Evolutionary conservation across 352 stramenopile genomes (phyloP).

Genomic region (Phytophthora agathidicida): DNA sequence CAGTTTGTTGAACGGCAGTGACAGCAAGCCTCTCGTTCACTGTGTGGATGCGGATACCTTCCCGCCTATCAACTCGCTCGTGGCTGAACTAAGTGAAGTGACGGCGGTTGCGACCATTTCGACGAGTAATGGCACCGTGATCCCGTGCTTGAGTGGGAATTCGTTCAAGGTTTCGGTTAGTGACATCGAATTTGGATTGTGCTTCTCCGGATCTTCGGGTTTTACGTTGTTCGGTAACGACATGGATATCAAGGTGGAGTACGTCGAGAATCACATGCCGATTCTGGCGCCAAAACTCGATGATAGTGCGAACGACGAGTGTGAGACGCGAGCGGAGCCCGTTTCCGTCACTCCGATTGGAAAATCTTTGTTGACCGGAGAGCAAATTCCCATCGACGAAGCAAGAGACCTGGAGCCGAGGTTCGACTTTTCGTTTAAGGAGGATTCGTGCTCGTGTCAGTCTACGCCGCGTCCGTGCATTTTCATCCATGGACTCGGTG

Average conservation of each 20-base stretch:
- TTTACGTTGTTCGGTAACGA: constrained; percentile 37
- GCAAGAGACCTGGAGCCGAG: constrained; percentile 9
- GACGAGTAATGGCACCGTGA: constrained; percentile 10
- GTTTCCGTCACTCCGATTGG: constrained; percentile 19
- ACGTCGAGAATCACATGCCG: constrained; percentile 5
- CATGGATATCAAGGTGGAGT: constrained; percentile 39
- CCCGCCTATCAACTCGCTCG: constrained; percentile 33
- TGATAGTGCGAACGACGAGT: constrained; percentile 1
- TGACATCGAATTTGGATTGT: constrained; percentile 45
- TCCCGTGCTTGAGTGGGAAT: constrained; percentile 30
- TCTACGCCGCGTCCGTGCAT: constrained; percentile 25
- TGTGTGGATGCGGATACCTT: constrained; percentile 25
- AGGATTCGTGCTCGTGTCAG: constrained; percentile 15
- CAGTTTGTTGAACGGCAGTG: constrained; percentile 2
- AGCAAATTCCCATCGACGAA: background rate
- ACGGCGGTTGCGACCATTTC: constrained; percentile 14
- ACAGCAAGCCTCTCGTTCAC: background rate
- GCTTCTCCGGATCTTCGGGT: constrained; percentile 24
- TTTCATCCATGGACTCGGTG: constrained; percentile 48
- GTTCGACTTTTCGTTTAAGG: constrained; percentile 13
- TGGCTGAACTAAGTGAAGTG: constrained; percentile 19
- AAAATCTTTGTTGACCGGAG: constrained; percentile 28
- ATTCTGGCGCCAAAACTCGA: constrained; percentile 19
- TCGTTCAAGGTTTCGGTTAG: constrained; percentile 36
- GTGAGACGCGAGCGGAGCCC: constrained; percentile 8